phyloP scores from a whole-genome alignment of 345 rosid species.

The Abelmoschus esculentus region DNA sequence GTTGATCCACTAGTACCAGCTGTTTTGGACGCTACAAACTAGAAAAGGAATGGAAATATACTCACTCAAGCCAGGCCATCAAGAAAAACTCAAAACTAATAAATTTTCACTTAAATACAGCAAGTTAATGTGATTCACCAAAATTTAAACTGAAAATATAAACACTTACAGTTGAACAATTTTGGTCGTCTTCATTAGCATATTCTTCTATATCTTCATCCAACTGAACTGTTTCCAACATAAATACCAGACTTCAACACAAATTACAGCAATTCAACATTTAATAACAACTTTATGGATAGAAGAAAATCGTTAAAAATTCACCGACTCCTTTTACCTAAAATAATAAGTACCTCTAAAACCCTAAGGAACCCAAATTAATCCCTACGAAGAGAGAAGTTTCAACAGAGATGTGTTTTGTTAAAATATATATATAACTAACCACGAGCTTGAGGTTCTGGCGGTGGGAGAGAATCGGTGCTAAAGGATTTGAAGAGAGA shows the following conservation, averaged over 20 bases:
- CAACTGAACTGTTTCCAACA: constrained; percentile 22
- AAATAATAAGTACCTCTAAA: not conserved
- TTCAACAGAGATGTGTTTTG: not conserved
- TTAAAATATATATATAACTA: not conserved
- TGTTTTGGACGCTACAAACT: constrained; percentile 12
- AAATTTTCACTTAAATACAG: not conserved
- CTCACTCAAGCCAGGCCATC: not conserved
- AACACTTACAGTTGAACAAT: constrained; percentile 31
- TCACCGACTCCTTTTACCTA: not conserved
- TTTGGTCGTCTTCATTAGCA: constrained; percentile 12
- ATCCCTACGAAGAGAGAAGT: not conserved
- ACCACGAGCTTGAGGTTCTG: constrained; percentile 16
- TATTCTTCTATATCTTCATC: constrained; percentile 24
- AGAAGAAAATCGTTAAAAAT: not conserved
- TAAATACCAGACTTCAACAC: not conserved
- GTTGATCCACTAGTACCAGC: constrained; percentile 27
- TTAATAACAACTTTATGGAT: not conserved
- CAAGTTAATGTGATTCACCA: not conserved
- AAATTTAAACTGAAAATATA: not conserved
- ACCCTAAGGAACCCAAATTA: constrained; percentile 20
- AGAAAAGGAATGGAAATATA: not conserved
- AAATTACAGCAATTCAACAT: not conserved
- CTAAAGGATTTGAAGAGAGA: constrained; percentile 39
- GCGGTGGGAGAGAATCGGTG: constrained; percentile 27
- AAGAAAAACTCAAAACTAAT: constrained; percentile 1